Conservation (phyloP, 2,329 filamentous ascomycete species). For the Fusarium poae region DNA sequence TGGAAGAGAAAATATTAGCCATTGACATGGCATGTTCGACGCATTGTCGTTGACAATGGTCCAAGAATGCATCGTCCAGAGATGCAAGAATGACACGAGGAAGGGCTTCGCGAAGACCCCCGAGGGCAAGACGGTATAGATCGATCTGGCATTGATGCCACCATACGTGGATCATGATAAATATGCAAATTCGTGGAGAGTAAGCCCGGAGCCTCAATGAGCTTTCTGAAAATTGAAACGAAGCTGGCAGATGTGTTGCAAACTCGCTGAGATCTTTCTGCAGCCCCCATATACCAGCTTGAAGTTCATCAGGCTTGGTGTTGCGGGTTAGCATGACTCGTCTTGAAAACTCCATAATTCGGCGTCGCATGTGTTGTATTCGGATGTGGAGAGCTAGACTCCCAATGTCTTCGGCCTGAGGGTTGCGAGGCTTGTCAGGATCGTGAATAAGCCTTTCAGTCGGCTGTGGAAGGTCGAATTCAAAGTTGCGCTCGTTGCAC, state of each 20-base stretch:
- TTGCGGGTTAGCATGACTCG: slow-evolving; percentile 54
- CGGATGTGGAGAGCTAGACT: slow-evolving; percentile 69
- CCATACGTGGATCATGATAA: slow-evolving; percentile 71
- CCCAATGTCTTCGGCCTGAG: slow-evolving; percentile 64
- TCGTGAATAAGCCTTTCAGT: slow-evolving; percentile 65
- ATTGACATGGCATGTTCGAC: slow-evolving; percentile 68
- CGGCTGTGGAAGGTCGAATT: slow-evolving; percentile 69
- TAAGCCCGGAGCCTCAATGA: slow-evolving; percentile 69
- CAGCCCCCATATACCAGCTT: slow-evolving; percentile 59
- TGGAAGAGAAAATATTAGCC: slow-evolving; percentile 66
- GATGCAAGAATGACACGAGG: slow-evolving; percentile 59
- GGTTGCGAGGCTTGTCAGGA: slow-evolving; percentile 54
- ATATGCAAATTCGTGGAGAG: slow-evolving; percentile 68
- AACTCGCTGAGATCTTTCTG: slow-evolving; percentile 66
- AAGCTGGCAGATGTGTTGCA: slow-evolving; percentile 65
- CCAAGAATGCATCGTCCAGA: slow-evolving; percentile 63
- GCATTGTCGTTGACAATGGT: slow-evolving; percentile 64
- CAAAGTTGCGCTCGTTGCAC: slow-evolving; percentile 62
- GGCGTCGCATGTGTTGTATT: slow-evolving; percentile 66
- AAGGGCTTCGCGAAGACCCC: slow-evolving; percentile 65
- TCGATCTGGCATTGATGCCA: slow-evolving; percentile 71
- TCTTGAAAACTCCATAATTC: slow-evolving; percentile 67
- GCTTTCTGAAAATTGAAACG: slow-evolving; percentile 69
- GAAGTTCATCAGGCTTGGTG: slow-evolving; percentile 60
- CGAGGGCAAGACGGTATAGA: slow-evolving; percentile 66